Evolutionary conservation across 148 eudicot genomes (phyloP).

Genomic region (Oxyria digyna): DNA sequence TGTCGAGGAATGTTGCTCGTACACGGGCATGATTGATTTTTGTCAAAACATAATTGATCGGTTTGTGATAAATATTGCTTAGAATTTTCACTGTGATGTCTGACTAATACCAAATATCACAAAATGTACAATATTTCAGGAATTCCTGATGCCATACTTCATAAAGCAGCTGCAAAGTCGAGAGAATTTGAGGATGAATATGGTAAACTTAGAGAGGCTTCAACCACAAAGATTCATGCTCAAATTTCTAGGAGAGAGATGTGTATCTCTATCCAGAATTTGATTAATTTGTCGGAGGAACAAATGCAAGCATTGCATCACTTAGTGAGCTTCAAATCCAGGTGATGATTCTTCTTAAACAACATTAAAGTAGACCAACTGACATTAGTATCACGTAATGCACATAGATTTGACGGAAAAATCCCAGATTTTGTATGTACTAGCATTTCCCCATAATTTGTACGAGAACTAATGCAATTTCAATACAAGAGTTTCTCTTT

Average conservation of each 20-base stretch:
- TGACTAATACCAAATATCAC: no score
- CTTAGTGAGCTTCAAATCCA: conserved; percentile 46
- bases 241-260: conserved; percentile 23
- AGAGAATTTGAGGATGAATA: conserved; percentile 68
- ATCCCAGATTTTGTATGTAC: conserved; percentile 3
- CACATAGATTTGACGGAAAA: conserved; percentile 1
- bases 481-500: background rate
- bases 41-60: background rate
- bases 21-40: background rate
- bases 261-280: conserved; percentile 18
- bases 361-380: conserved; percentile 14
- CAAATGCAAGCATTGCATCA: conserved; percentile 7
- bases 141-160: conserved; percentile 66
- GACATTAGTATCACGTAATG: background rate
- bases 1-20: conserved; percentile 99
- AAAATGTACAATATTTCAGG: no score
- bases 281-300: conserved; percentile 11
- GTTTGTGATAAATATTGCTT: no score
- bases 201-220: conserved; percentile 25
- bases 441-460: background rate
- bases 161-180: conserved; percentile 66
- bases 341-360: conserved; percentile 49
- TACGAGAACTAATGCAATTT: background rate
- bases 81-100: no score
- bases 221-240: conserved; percentile 3